Evolutionary conservation across 345 rosid genomes (phyloP), one percentile per base, ranked within the genome.

Genomic region (Garcia nutans): DNA sequence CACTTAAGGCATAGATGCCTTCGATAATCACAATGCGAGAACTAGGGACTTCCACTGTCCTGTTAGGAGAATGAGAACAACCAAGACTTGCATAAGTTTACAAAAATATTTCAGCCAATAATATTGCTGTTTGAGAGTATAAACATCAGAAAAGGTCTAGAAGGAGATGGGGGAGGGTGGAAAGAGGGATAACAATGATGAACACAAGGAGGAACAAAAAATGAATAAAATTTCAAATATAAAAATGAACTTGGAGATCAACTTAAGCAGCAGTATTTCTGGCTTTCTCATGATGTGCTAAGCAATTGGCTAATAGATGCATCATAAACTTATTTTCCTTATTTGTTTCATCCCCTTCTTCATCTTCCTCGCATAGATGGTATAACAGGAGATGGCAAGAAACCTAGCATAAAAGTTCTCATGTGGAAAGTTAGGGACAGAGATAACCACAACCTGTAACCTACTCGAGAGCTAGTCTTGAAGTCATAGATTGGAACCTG

Each of bases 1-100:
- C 99, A 73, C 97, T 96, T 80, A 96, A 86, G 65, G 99, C 96
- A 50, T 92, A 93, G 69, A 96, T 96, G 67, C 99, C 98, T 87
- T 96, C 99, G 79, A 96, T 88, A 79, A 96, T 84, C 83, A 96
- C 94, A 80, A 96, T 88, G 76, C 92, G 90, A 45, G 98, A 96
- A 79, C 89, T 87, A 82, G 98, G 99, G 74, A 92, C 96, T 79
- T 93, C 98, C 65, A 96, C 84, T 52, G 91, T 92, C 85, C 98
- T 96, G 84, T 78, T 76, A 72, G 58, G 44, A 84, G 73, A 73
- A 84, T 26, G 37, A 76, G 71, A 64, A 64, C 66, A 59, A 68
- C 52, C 26, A 68, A 56, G 47, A 19, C 28, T 65, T 68, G 74
- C 26, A 79, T 23, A 41, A 70, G 70, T 75, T 78, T 77, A 73